Evolutionary conservation across 1,284 basidiomycete genomes (phyloP), one percentile per base, ranked within the genome.

Genomic region (Rugosomyces carneus): DNA sequence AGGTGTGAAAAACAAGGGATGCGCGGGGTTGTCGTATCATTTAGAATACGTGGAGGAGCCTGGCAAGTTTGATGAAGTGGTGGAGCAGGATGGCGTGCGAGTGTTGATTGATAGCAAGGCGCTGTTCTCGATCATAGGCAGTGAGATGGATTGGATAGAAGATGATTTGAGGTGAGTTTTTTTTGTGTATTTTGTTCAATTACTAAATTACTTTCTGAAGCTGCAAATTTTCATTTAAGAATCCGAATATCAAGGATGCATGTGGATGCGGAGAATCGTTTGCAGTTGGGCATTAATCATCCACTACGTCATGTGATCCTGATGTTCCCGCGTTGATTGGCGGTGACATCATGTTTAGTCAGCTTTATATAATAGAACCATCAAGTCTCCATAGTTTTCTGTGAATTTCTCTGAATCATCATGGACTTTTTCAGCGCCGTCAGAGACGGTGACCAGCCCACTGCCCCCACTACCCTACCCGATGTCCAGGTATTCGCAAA

Each of bases 111-210:
- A 99, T 70, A 89, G 86, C 64, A 97, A 96, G 67, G 96, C 96
- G 19, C 70, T 99, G 53, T 99, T 99, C 67, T 93, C 89, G 51
- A 96, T 99, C 60, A 98, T 99, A 55, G 96, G 96, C 35, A 94
- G 91, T 62, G 88, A 89, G 72, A 99, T 99, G 96, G 93, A 96
- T 63, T 99, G 96, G 96, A 78, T 87, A 53, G 96, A 99, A 71
- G 91, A 93, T 65, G 68, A 81, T 27, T 68, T 97, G 38, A 93
- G 89, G 85, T 87, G 45, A 49, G 76, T 66, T 5, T 2, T 37
- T 39, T 40, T 18, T 26, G 24, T 26, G 5, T 26, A 26, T 29
- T 29, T 13, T 9, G 2, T 13, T n/a, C 3, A 27, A 47, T 32
- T 40, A 23, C 40, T 37, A 42, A 36, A 35, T 40, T 54, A 19